Base-by-base conservation (phyloP, 225 moss, liverwort and hornwort species). In the Neckera pumila region DNA sequence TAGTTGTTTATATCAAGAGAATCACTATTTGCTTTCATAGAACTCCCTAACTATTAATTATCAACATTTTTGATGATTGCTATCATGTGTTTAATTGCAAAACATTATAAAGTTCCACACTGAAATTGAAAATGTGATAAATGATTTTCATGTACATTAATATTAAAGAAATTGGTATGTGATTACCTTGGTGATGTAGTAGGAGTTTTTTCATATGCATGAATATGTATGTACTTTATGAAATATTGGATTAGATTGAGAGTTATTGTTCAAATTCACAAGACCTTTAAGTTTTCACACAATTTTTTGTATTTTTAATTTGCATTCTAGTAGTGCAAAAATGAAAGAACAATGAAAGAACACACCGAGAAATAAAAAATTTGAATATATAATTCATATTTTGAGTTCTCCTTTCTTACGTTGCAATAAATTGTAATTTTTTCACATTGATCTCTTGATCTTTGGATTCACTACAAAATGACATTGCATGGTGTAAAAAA, bases 221-320 rank as follows among this genome's bases (percentile, higher is more conserved):
- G 42, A 45, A 28, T 27, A 27, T 17, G 17, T 17, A 45, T 28
- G 10, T 2, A 28, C 10, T 6, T 73, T 4, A 43, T 45, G 45
- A 73, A 45, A 28, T 10, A 72, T 43, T 72, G 6, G 2, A 72
- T 72, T 28, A 17, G 17, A 73, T 28, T 16, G 3, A 45, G 17
- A 17, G 10, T 17, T 16, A 27, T 28, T 45, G 17, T 43, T 73
- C 28, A 45, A 43, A 17, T 43, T 1, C 28, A 6, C 0, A 0
- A 45, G 10, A 45, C n/a, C 17, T 3, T 17, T 10, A 28, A 73
- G 3, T 43, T 27, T 42, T 16, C 3, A 9, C 2, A 15, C 7
- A 5, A 5, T 20, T 71, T 9, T 71, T 71, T 15, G 15, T 71
- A 42, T 42, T 71, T 9, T 71, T 17, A 5, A 17, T 28, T 43